Percentiles rank a stretch among this genome's conserved stretches.
phyloP scores from a whole-genome alignment of 192 early-diverging fungal genomes.

The Backusella westeae region DNA sequence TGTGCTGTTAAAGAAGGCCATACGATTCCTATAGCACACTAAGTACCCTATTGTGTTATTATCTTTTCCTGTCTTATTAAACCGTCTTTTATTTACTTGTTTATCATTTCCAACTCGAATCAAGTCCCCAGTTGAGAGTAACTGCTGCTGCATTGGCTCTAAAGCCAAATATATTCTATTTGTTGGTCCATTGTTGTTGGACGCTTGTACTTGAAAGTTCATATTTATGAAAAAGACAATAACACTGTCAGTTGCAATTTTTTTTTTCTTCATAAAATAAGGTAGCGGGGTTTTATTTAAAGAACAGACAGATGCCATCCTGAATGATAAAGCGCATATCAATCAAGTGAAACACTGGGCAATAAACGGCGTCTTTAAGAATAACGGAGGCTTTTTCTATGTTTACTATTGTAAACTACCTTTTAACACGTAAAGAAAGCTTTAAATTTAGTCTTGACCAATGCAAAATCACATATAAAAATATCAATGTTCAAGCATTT shows the following conservation, averaged over 20 bases:
- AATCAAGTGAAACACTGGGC: too few relatives aligned
- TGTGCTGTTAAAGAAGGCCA: conserved; percentile 55
- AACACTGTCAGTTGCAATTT: not conserved
- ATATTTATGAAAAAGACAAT: not conserved
- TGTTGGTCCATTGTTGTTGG: not conserved
- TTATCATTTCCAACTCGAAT: conserved; percentile 4
- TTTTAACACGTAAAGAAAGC: too few relatives aligned
- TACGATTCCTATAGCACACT: conserved; percentile 45
- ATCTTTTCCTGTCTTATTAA: not conserved
- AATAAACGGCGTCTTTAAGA: too few relatives aligned
- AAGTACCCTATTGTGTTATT: not conserved
- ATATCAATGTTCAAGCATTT: too few relatives aligned
- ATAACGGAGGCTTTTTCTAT: too few relatives aligned
- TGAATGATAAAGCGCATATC: too few relatives aligned
- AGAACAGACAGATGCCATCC: too few relatives aligned
- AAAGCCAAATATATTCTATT: conserved; percentile 13
- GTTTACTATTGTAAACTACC: too few relatives aligned
- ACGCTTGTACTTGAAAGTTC: conserved; percentile 15
- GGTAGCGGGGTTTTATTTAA: too few relatives aligned
- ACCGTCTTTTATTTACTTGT: not conserved
- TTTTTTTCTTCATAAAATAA: too few relatives aligned
- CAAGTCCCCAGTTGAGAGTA: conserved; percentile 17
- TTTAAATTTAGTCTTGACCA: too few relatives aligned
- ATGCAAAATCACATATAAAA: too few relatives aligned
- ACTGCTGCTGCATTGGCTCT: conserved; percentile 1